phyloP scores from a whole-genome alignment of 768 basidiomycete genomes.

The Dioszegia aurantiaca region DNA sequence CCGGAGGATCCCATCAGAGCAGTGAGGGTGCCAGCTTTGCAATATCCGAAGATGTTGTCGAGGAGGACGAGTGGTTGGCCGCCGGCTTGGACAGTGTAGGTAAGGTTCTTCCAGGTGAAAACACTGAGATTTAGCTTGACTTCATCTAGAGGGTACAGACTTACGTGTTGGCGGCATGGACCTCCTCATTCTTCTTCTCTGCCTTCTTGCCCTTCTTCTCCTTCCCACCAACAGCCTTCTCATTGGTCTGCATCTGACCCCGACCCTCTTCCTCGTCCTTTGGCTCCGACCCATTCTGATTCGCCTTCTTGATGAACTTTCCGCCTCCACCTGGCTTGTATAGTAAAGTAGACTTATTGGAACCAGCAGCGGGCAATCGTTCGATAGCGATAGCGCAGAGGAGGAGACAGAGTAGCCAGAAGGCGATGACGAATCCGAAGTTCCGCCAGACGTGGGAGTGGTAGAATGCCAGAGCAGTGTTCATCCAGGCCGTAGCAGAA shows the following conservation, averaged over 20 bases:
- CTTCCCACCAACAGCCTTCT: conserved; percentile 16
- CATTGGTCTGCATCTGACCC: conserved; percentile 22
- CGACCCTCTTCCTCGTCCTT: conserved; percentile 37
- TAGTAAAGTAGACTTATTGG: conserved; percentile 41
- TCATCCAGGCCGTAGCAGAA: conserved; percentile 25
- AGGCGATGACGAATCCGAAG: conserved; percentile 36
- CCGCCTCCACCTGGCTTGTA: conserved; percentile 42
- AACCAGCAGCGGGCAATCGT: conserved; percentile 40
- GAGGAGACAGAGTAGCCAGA: conserved; percentile 43
- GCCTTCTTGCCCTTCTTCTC: neutral
- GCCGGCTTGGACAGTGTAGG: conserved; percentile 38
- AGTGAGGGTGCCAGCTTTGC: conserved; percentile 74
- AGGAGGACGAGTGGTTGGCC: conserved; percentile 55
- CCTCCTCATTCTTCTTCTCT: conserved; percentile 12
- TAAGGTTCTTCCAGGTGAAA: conserved; percentile 52
- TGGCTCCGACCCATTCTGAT: conserved; percentile 39
- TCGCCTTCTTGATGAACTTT: conserved; percentile 44
- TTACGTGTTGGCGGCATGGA: conserved; percentile 30
- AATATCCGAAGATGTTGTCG: conserved; percentile 73
- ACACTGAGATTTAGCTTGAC: conserved; percentile 17
- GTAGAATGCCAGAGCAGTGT: conserved; percentile 23
- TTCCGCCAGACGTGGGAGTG: conserved; percentile 38
- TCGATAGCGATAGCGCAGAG: conserved; percentile 44
- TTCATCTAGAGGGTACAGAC: neutral
- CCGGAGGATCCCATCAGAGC: conserved; percentile 71